Evolutionary conservation across 164 flowering plant genomes (phyloP), one percentile per base, ranked within the genome.

Genomic region (Magnolia officinalis): DNA sequence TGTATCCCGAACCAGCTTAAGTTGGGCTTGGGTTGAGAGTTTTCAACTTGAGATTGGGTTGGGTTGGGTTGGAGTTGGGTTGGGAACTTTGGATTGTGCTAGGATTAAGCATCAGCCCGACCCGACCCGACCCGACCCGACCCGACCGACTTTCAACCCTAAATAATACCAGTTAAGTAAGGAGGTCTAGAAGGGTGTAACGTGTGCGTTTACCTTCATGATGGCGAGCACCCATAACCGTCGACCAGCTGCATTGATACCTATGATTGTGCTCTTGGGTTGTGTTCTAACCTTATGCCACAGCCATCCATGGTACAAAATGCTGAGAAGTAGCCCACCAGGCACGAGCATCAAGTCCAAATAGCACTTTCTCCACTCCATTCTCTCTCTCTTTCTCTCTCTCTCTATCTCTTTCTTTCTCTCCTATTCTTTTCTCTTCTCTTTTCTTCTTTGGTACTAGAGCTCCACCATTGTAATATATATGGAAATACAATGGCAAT

Each of bases 341-440:
- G 80, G 80, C 65, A 77, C 80, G 19, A 77, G 50, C 20, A 72
- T 66, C 72, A 73, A 51, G 59, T 77, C 80, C 66, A 77, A 52
- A 20, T 73, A 77, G 58, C 72, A 13, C 80, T 77, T 72, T 65
- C 70, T 77, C 80, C 80, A 72, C 55, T 67, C 74, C 77, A 69
- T 70, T 4, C 20, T 29, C 23, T 19, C n/a, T 16, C 49, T 31
- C 3, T 68, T 13, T 68, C 8, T 31, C 29, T 74, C 31, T 68
- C 21, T 68, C 8, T 31, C 26, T 74, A 24, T 24, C 26, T 24
- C 26, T 24, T 24, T 24, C 26, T 24, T 1, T 67, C 29, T 23
- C 10, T 5, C 9, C 29, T 26, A 1, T 67, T 9, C 37, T 21
- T 71, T n/a, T 52, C 19, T 37, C 52, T 19, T 20, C 31, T 20